Conservation (phyloP, 2,329 filamentous ascomycete species). For the Bisporella sp. region DNA sequence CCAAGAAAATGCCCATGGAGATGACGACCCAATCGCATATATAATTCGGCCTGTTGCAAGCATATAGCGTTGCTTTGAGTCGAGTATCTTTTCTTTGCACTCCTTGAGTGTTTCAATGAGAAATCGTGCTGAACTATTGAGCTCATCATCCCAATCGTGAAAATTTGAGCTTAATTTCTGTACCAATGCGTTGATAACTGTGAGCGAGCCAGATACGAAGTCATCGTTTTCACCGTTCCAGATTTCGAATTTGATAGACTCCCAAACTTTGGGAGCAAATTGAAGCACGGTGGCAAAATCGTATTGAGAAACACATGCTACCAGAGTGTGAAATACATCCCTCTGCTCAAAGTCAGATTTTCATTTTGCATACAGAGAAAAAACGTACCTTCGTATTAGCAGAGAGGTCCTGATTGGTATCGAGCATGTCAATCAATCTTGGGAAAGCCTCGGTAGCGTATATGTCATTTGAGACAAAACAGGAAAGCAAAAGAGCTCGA, state of each 20-base stretch:
- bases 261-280: conserved; percentile 23
- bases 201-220: conserved; percentile 19
- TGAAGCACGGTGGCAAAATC: conserved; percentile 9
- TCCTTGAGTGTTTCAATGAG: conserved; percentile 15
- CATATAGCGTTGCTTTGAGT: conserved; percentile 33
- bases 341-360: conserved; percentile 18
- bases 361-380: background rate
- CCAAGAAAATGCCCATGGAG: conserved; percentile 15
- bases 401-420: conserved; percentile 17
- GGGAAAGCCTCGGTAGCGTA: conserved; percentile 20
- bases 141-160: conserved; percentile 3
- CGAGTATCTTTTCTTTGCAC: conserved; percentile 26
- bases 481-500: conserved; percentile 16
- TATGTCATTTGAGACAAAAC: conserved; percentile 19
- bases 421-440: conserved; percentile 18
- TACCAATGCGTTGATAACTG: conserved; percentile 17
- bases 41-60: conserved; percentile 15
- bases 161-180: conserved; percentile 1
- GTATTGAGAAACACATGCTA: conserved; percentile 15
- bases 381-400: conserved; percentile 22
- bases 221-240: conserved; percentile 26
- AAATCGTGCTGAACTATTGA: conserved; percentile 5
- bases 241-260: conserved; percentile 27
- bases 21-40: conserved; percentile 13
- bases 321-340: conserved; percentile 19